Percentiles rank a stretch among this genome's conserved stretches.
These are phyloP conservation scores for Novymonas esmeraldas DNA, from an alignment of 208 protist species.

Conservation along the genomic window DNA sequence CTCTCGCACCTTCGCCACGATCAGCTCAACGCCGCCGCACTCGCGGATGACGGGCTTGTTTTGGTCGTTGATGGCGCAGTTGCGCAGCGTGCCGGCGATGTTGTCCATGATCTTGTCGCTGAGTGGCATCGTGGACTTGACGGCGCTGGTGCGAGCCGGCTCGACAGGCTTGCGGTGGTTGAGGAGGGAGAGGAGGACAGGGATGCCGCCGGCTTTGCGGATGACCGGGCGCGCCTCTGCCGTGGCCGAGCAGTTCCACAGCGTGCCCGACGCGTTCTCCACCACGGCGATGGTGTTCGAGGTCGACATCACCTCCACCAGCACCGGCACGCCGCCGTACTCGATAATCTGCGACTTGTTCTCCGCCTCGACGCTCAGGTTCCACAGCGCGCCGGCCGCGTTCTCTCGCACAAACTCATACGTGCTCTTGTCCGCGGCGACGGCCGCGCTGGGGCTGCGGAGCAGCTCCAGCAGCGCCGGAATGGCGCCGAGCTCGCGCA, in stretches of 20 bases:
- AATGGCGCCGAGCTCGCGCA: conserved; percentile 90
- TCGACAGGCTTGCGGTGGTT: conserved; percentile 42
- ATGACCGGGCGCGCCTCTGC: conserved; percentile 84
- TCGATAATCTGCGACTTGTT: conserved; percentile 91
- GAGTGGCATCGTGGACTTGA: conserved; percentile 22
- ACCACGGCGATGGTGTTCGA: conserved; percentile 76
- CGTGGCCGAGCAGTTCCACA: conserved; percentile 93
- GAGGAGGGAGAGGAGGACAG: conserved; percentile 78
- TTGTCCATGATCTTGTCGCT: conserved; percentile 92
- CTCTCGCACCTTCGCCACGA: conserved; percentile 69
- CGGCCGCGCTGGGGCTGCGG: conserved; percentile 17
- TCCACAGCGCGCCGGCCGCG: conserved; percentile 92
- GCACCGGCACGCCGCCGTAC: conserved; percentile 84
- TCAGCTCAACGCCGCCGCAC: conserved; percentile 79
- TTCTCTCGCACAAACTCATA: conserved; percentile 92
- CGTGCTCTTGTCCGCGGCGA: conserved; percentile 19
- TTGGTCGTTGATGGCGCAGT: conserved; percentile 94
- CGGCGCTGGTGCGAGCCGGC: conserved; percentile 1
- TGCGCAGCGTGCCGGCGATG: conserved; percentile 87
- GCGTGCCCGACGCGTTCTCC: conserved; percentile 91
- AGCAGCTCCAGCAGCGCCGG: conserved; percentile 86
- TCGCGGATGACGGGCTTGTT: conserved; percentile 90
- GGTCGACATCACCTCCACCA: conserved; percentile 73
- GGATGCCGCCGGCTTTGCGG: conserved; percentile 82
- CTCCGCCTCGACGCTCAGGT: conserved; percentile 91